phyloP scores from a whole-genome alignment of 2,329 filamentous ascomycete species.

The Trichoderma breve region DNA sequence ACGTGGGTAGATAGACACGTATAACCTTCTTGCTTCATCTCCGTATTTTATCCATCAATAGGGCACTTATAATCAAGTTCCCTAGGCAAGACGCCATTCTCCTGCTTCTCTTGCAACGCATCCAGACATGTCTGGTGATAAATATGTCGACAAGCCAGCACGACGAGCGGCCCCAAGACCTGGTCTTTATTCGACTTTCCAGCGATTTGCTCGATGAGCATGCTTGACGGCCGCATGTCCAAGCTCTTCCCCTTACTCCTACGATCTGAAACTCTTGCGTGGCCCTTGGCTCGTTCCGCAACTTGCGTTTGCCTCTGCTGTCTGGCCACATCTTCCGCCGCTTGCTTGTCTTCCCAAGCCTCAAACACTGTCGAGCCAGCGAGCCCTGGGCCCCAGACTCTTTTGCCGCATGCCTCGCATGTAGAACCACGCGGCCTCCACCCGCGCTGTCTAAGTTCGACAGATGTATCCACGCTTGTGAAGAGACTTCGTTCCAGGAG shows the following conservation, averaged over 20 bases:
- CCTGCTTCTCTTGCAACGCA: conserved; percentile 55
- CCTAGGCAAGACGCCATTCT: conserved; percentile 46
- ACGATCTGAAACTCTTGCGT: conserved; percentile 31
- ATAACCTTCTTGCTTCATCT: background rate
- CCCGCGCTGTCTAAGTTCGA: conserved; percentile 73
- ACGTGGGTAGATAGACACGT: background rate
- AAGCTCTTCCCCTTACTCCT: conserved; percentile 46
- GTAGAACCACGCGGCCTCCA: conserved; percentile 86
- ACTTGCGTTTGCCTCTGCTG: conserved; percentile 41
- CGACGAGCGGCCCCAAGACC: conserved; percentile 62
- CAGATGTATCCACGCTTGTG: conserved; percentile 72
- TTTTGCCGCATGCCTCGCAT: conserved; percentile 79
- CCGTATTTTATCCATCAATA: conserved; percentile 45
- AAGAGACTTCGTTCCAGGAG: conserved; percentile 89
- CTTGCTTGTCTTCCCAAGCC: conserved; percentile 69
- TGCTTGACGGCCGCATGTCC: conserved; percentile 42
- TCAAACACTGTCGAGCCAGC: conserved; percentile 70
- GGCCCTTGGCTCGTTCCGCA: conserved; percentile 40
- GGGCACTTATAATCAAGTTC: conserved; percentile 55
- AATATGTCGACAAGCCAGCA: conserved; percentile 68
- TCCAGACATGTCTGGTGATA: conserved; percentile 70
- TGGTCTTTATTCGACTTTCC: conserved; percentile 38
- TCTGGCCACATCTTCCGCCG: conserved; percentile 45
- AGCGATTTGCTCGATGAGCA: conserved; percentile 35
- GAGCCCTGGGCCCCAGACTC: conserved; percentile 87